Evolutionary conservation across 768 basidiomycete species (phyloP).

Genomic region (Tephrocybe sp.): DNA sequence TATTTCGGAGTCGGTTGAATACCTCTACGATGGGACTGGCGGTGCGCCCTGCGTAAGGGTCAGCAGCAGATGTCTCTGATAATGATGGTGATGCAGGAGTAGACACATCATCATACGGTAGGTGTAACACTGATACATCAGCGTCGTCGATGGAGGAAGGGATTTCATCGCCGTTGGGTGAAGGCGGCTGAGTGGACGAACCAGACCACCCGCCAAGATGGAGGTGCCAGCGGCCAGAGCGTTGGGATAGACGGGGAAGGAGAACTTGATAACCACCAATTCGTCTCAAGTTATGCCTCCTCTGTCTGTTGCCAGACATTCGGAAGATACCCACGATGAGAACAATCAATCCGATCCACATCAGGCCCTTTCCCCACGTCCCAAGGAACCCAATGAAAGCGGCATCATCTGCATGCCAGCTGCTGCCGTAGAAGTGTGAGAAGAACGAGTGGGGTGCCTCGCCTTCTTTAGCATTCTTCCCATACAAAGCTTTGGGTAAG

Average conservation of each 20-base stretch:
- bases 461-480: conserved; percentile 85
- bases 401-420: conserved; percentile 98
- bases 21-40: conserved; percentile 52
- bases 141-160: conserved; percentile 43
- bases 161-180: conserved; percentile 34
- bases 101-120: conserved; percentile 49
- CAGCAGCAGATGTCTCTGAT: conserved; percentile 45
- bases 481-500: conserved; percentile 94
- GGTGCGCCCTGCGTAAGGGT: conserved; percentile 40
- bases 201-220: conserved; percentile 58
- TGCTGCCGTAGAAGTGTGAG: conserved; percentile 96
- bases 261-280: conserved; percentile 78
- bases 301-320: conserved; percentile 54
- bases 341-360: conserved; percentile 80
- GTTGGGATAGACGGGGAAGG: conserved; percentile 70
- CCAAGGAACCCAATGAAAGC: conserved; percentile 95
- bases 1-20: conserved; percentile 56
- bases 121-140: conserved; percentile 58
- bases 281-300: conserved; percentile 57
- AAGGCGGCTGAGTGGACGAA: conserved; percentile 47
- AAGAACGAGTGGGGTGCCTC: conserved; percentile 94
- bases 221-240: conserved; percentile 73
- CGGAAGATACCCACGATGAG: conserved; percentile 70
- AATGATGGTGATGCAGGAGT: conserved; percentile 55
- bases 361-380: conserved; percentile 82